Evolutionary conservation across 192 early-diverging fungal species (phyloP), one percentile per base, ranked within the genome.

Genomic region (Backusella tuberculispora): DNA sequence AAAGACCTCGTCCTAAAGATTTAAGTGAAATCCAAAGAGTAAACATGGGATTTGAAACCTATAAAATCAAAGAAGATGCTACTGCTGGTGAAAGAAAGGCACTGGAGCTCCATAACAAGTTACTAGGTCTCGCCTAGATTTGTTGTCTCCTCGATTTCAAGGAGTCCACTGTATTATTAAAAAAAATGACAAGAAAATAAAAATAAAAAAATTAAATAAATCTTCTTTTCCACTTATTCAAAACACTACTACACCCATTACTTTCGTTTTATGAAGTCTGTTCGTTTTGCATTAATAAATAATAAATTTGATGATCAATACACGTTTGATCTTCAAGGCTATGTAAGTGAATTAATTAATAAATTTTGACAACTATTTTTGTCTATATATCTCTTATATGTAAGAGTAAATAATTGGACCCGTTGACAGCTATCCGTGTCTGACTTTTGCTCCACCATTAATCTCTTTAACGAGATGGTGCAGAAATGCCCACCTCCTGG

Each of bases 221-320:
- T 56, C 53, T 21, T 24, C 53, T 56, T 26, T 56, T 56, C 53
- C 53, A 56, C 53, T 56, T 19, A 56, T 56, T 56, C 53, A 56
- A 56, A 56, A 13, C 21, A 43, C 53, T 12, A 19, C 47, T 12
- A 21, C n/a, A 38, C 40, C 66, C 66, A 67, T 67, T 41, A 43
- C 66, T 43, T 19, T 67, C 66, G 21, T 60, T 60, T 60, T 40
- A 74, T 78, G 72, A 74, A 74, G 37, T 60, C 77, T 24, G 45
- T 74, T 64, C 45, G 37, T 17, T 60, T 78, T 38, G 37, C 44
- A 48, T 43, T 75, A 19, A 34, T 79, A 21, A 69, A 70, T 67
- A 79, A 74, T 41, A 74, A 63, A 47, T 79, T 79, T 56, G 78
- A 79, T 66, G 69, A 75, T 66, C 78, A 79, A 71, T 79, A 79